phyloP scores from a whole-genome alignment of 495 filamentous ascomycete species.

The Hypoxylon subgilvum region DNA sequence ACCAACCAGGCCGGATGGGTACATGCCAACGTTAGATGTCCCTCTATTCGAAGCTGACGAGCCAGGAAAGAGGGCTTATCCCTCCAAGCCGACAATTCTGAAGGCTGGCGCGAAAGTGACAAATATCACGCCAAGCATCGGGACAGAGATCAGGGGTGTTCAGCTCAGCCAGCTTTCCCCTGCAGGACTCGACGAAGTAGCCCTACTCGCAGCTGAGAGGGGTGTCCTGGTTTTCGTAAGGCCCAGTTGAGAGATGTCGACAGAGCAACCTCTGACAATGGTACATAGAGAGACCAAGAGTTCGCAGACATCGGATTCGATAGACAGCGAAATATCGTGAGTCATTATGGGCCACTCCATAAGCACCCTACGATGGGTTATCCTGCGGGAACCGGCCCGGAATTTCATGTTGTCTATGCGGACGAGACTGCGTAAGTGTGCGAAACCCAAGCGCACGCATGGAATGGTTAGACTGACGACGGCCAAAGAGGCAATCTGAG shows the following conservation, averaged over 20 bases:
- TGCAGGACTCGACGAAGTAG: conserved; percentile 51
- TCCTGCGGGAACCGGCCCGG: conserved; percentile 16
- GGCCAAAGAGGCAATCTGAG: conserved; percentile 59
- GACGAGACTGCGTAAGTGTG: conserved; percentile 65
- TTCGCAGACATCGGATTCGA: conserved; percentile 62
- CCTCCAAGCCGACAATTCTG: conserved; percentile 19
- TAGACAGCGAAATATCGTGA: conserved; percentile 44
- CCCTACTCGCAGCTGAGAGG: conserved; percentile 50
- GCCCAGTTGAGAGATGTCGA: too few species aligned
- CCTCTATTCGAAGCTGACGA: conserved; percentile 23
- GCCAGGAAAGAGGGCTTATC: conserved; percentile 28
- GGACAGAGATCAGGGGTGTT: conserved; percentile 50
- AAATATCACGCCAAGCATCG: conserved; percentile 49
- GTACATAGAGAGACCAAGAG: conserved; percentile 46
- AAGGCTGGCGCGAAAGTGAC: conserved; percentile 19
- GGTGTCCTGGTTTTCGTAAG: conserved; percentile 49
- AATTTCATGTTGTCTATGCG: conserved; percentile 53
- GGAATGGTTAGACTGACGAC: conserved; percentile 56
- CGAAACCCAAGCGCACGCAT: conserved; percentile 52
- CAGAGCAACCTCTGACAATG: neutral
- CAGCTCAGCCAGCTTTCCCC: conserved; percentile 50
- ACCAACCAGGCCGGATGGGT: conserved; percentile 18
- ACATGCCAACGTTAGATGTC: conserved; percentile 10
- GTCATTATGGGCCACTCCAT: conserved; percentile 30
- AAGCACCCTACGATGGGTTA: conserved; percentile 19